Conservation (phyloP, 1,284 basidiomycete species). For the Ceratobasidium sp. region DNA sequence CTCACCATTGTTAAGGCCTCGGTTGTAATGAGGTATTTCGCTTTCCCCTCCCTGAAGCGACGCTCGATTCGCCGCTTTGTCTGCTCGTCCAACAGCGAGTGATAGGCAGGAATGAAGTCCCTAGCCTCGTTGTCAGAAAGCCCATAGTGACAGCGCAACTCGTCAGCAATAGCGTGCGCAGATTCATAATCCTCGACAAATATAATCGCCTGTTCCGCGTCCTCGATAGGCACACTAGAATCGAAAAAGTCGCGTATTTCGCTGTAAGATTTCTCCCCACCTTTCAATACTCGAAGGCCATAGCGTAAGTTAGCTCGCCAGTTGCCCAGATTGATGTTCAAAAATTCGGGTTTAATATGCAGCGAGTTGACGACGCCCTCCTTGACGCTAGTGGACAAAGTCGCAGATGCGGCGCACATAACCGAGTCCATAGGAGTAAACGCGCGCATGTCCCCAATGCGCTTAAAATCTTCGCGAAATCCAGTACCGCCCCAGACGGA, state of each 20-base stretch:
- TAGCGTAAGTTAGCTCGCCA: neutral
- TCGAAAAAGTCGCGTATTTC: neutral
- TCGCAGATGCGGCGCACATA: neutral
- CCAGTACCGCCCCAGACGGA: neutral
- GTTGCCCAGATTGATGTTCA: neutral
- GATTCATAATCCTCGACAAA: slow-evolving; percentile 4
- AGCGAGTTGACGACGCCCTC: neutral
- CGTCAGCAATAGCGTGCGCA: neutral
- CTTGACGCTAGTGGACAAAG: neutral
- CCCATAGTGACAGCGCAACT: neutral
- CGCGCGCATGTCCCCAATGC: slow-evolving; percentile 6
- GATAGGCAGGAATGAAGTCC: neutral
- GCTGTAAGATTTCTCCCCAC: neutral
- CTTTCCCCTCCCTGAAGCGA: neutral
- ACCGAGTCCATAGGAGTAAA: neutral
- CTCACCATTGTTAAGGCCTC: slow-evolving; percentile 16
- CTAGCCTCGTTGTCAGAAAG: neutral
- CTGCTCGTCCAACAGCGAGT: neutral
- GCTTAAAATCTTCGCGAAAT: slow-evolving; percentile 2
- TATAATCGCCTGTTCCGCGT: neutral
- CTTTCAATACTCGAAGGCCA: neutral
- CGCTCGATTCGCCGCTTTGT: neutral
- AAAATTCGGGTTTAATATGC: neutral
- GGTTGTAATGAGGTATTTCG: neutral
- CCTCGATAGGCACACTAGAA: neutral